Percentiles rank a stretch among this genome's conserved stretches.
phyloP scores from a whole-genome alignment of 306 rosid genomes.

The Ammopiptanthus mongolicus region DNA sequence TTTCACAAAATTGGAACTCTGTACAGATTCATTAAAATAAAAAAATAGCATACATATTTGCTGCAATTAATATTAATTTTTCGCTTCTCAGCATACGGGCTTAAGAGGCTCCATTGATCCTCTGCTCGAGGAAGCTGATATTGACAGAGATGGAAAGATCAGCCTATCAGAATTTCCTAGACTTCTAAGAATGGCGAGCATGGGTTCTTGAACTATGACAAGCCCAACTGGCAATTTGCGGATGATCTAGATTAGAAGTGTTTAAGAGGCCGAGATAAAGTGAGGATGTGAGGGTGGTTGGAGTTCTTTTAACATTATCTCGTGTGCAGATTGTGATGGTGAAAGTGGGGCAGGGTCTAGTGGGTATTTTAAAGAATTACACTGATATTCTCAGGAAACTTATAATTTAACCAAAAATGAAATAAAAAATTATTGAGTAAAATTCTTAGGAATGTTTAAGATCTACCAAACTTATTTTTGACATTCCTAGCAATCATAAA shows the following conservation, averaged over 20 bases:
- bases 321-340: not conserved
- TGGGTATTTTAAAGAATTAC: too few relatives aligned
- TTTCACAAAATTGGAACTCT: too few relatives aligned
- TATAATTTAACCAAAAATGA: too few relatives aligned
- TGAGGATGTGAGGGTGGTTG: slow-evolving; percentile 4
- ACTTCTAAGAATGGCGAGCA: slow-evolving; percentile 80
- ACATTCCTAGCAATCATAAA: too few relatives aligned
- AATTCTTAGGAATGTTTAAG: too few relatives aligned
- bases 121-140: too few relatives aligned
- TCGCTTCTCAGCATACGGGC: slow-evolving; percentile 65
- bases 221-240: slow-evolving; percentile 24
- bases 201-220: slow-evolving; percentile 41
- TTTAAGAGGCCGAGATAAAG: slow-evolving; percentile 17
- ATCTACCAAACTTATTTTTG: too few relatives aligned
- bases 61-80: slow-evolving; percentile 5
- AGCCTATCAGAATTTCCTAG: slow-evolving; percentile 69
- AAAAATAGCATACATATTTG: not conserved
- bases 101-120: slow-evolving; percentile 65
- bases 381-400: too few relatives aligned
- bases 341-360: too few relatives aligned
- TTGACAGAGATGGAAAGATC: slow-evolving; percentile 80
- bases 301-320: slow-evolving; percentile 7
- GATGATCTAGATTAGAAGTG: slow-evolving; percentile 32
- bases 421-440: too few relatives aligned
- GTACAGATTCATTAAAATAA: not conserved